Conservation (phyloP, 306 rosid genomes). For the Medicago lupulina region DNA sequence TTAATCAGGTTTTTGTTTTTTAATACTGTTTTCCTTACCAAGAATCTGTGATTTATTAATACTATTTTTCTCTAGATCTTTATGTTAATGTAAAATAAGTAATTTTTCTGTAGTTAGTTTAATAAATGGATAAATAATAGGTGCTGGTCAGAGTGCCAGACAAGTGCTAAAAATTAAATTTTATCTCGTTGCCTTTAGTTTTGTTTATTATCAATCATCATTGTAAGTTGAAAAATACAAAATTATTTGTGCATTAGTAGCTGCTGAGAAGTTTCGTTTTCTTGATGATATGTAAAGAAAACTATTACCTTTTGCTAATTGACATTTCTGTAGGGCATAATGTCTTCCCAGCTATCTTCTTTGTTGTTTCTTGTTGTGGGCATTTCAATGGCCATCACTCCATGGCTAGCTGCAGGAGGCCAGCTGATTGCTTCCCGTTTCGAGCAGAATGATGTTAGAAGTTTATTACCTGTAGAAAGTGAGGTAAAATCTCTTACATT, state of each 20-base stretch:
- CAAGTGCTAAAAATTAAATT: slow-evolving; percentile 32
- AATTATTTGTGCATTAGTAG: slow-evolving; percentile 1
- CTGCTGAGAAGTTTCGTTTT: slow-evolving; percentile 30
- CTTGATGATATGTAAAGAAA: slow-evolving; percentile 10
- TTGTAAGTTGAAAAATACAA: slow-evolving; percentile 17
- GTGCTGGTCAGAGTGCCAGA: slow-evolving; percentile 11
- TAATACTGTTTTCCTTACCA: slow-evolving; percentile 32
- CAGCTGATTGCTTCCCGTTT: slow-evolving; percentile 98
- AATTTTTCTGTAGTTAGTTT: slow-evolving; percentile 30
- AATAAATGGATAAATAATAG: slow-evolving; percentile 33
- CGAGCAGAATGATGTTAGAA: slow-evolving; percentile 95
- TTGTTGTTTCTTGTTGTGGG: slow-evolving; percentile 97
- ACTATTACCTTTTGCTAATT: slow-evolving; percentile 32
- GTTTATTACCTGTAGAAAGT: slow-evolving; percentile 92
- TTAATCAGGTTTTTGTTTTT: slow-evolving; percentile 79
- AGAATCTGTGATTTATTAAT: slow-evolving; percentile 7
- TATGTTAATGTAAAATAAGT: slow-evolving; percentile 35
- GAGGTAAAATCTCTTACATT: slow-evolving; percentile 70
- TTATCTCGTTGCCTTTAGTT: slow-evolving; percentile 29
- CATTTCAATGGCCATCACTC: slow-evolving; percentile 97
- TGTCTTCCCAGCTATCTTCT: slow-evolving; percentile 91
- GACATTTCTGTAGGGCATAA: slow-evolving; percentile 81
- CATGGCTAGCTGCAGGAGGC: slow-evolving; percentile 99
- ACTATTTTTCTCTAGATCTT: slow-evolving; percentile 22
- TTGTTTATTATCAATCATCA: slow-evolving; percentile 28